Evolutionary conservation across 768 basidiomycete genomes (phyloP).

Genomic region (Tephrocybe sp.): DNA sequence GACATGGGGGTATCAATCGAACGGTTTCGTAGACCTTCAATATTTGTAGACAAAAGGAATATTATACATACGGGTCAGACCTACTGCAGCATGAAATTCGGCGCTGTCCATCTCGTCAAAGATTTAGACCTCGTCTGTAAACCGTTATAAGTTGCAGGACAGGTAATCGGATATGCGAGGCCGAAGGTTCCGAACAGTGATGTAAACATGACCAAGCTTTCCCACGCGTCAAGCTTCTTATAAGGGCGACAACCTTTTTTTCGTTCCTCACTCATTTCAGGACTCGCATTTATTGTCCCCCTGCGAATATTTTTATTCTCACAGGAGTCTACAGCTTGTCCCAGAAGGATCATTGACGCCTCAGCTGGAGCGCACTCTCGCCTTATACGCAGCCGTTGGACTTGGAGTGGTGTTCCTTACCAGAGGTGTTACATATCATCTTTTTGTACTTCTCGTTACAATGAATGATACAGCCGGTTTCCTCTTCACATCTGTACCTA

Average conservation of each 20-base stretch:
- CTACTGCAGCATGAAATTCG: constrained; percentile 61
- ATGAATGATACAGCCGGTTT: too few relatives aligned
- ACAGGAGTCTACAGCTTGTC: constrained; percentile 35
- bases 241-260: constrained; percentile 8
- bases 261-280: constrained; percentile 29
- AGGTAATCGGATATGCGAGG: too few relatives aligned
- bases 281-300: constrained; percentile 35
- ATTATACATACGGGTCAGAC: constrained; percentile 13
- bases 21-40: constrained; percentile 71
- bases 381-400: constrained; percentile 20
- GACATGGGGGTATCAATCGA: constrained; percentile 63
- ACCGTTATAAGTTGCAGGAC: too few relatives aligned
- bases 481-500: too few relatives aligned
- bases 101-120: constrained; percentile 51
- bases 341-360: constrained; percentile 24
- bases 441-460: too few relatives aligned
- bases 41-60: neutral
- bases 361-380: constrained; percentile 36
- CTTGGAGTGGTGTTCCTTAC: constrained; percentile 36
- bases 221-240: constrained; percentile 14
- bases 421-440: constrained; percentile 28
- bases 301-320: constrained; percentile 29
- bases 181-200: too few relatives aligned
- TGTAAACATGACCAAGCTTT: constrained; percentile 11
- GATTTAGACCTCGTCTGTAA: too few relatives aligned